Evolutionary conservation across 805 yeast genomes (phyloP).

Genomic region (Clavispora vitiphila): DNA sequence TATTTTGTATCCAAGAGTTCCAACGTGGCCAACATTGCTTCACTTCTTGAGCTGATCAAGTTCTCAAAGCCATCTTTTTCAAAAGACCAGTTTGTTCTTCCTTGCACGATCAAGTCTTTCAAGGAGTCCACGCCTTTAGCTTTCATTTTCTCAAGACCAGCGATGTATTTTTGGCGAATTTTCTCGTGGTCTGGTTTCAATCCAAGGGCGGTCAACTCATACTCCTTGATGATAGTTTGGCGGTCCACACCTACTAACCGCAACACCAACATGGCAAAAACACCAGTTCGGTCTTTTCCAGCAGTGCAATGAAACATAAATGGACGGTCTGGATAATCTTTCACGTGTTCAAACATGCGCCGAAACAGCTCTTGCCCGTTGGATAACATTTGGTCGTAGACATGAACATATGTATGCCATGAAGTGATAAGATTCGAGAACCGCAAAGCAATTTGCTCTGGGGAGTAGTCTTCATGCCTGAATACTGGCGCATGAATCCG

Average conservation of each 20-base stretch:
- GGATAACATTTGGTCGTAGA: conserved; percentile 54
- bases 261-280: conserved; percentile 62
- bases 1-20: conserved; percentile 46
- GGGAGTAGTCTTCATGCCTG: conserved; percentile 50
- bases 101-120: conserved; percentile 23
- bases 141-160: conserved; percentile 27
- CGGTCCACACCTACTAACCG: conserved; percentile 61
- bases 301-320: conserved; percentile 76
- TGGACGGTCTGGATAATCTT: conserved; percentile 42
- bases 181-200: conserved; percentile 44
- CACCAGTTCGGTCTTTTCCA: conserved; percentile 84
- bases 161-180: conserved; percentile 31
- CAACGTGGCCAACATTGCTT: conserved; percentile 63
- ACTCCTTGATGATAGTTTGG: conserved; percentile 65
- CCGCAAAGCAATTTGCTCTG: conserved; percentile 55
- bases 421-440: conserved; percentile 52
- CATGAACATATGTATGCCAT: conserved; percentile 58
- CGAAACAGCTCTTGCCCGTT: conserved; percentile 46
- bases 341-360: conserved; percentile 48
- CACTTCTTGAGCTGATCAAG: conserved; percentile 59
- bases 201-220: conserved; percentile 69
- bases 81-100: conserved; percentile 38
- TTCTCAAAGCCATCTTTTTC: conserved; percentile 53
- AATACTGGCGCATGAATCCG: conserved; percentile 58
- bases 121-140: conserved; percentile 20